Base-by-base conservation (phyloP, 2,329 filamentous ascomycete genomes). In the Cryphonectria nitschkei region DNA sequence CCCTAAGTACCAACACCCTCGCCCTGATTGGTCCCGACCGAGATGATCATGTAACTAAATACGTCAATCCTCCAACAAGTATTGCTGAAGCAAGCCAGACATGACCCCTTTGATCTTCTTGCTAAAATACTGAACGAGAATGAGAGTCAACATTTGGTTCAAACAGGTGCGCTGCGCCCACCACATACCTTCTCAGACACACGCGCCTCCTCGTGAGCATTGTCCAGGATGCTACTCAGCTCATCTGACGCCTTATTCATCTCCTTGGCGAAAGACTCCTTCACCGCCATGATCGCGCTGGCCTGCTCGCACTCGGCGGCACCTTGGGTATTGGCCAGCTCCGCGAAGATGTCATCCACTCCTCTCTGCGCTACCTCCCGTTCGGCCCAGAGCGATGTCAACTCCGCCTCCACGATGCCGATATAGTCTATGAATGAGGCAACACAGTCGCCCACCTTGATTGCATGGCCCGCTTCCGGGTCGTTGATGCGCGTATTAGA, bases 311-410 rank as follows among this genome's bases (percentile, higher is more conserved):
- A 52, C 29, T 60, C 34, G 13, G 16, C 46, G 5, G 41, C 46
- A 6, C 13, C 22, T 14, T 39, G 67, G 14, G 22, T n/a, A 5
- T 67, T 52, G 3, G 63, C 14, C 29, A 76, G 50, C 14, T 65
- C 70, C 13, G 58, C 65, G 11, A 74, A 43, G 2, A 77, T 75
- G 72, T 81, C 79, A 26, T 81, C 76, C 1, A 79, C 77, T 14
- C 81, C 80, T 2, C 84, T 82, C n/a, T 84, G 83, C 11, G 82
- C 81, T 29, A 73, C 71, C 39, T 69, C 84, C 81, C 71, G 84
- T 77, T 76, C 72, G 6, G 69, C 39, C 76, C 75, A 76, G 5
- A 76, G 66, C 9, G 37, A 56, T 7, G 52, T 64, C 6, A 76
- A 69, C 8, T 75, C 73, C 1, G 7, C 52, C 67, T 75, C 73